Base-by-base conservation (phyloP, 2,329 filamentous ascomycete species). In the Penicillium concentricum region DNA sequence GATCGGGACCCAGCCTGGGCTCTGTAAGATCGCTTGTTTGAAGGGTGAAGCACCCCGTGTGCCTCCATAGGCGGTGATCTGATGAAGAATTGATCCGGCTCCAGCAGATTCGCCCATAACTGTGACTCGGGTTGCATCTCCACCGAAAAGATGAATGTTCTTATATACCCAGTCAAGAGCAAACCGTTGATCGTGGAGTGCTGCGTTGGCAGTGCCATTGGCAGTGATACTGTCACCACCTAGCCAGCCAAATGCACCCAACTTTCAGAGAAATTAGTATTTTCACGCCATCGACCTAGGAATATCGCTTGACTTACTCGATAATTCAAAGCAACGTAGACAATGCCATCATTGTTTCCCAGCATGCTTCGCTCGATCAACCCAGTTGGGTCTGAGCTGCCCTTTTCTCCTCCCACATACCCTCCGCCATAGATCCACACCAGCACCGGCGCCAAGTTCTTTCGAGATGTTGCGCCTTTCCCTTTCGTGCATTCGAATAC, bases 101-200 rank as follows among this genome's bases (percentile, higher is more conserved):
- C 82, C 82, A 9, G 82, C 81, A 16, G 77, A 81, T 57, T 81
- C 71, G 3, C 69, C 69, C 59, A 70, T 67, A 4, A 70, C 61
- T 0, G 81, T 84, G 37, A 84, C 77, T 15, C 74, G 72, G 3
- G 73, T 67, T 3, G 76, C 70, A 64, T 85, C 79, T 13, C 83
- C 83, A 10, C 84, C 83, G 61, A 86, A 86, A 12, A 77, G 68
- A 61, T 79, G 71, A 52, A 85, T 84, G 58, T 84, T 72, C 39
- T 78, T 66, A 52, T 82, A 77, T 3, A 86, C 76, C 84, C 84
- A 87, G 61, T 84, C 73, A 8, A 87, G 70, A 24, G 82, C 82
- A 18, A 84, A 72, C 13, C 81, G 75, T 64, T 86, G 83, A 57
- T 85, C 82, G 51, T 78, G 72, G 0, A 84, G 69, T 2, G 76